These are phyloP conservation scores for Hypoxylon sp. DNA, from an alignment of 2,329 filamentous ascomycete genomes.

Conservation along the genomic window DNA sequence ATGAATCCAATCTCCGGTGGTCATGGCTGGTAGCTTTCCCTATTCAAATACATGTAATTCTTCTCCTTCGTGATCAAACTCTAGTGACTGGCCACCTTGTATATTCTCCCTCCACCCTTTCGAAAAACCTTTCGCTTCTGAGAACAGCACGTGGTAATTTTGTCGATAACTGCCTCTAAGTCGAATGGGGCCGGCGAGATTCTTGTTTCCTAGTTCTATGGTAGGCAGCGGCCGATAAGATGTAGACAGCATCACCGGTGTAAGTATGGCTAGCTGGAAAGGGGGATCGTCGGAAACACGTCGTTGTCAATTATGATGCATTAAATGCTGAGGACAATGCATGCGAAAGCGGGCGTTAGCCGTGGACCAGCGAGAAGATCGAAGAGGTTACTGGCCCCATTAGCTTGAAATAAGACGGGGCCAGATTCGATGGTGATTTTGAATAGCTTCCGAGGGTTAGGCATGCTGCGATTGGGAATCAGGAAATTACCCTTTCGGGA, in stretches of 20 bases:
- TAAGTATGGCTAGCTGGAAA: background rate
- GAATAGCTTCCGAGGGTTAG: background rate
- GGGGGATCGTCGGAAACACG: background rate
- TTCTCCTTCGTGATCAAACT: background rate
- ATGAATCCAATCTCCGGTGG: too few species aligned
- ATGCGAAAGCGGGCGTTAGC: background rate
- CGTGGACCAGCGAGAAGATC: background rate
- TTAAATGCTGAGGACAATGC: background rate
- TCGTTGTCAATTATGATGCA: background rate
- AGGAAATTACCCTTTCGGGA: slow-evolving; percentile 3
- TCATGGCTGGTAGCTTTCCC: too few species aligned
- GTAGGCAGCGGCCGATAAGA: background rate
- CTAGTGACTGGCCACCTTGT: background rate
- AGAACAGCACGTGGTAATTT: background rate
- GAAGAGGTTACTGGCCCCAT: background rate
- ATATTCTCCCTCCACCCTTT: too few species aligned
- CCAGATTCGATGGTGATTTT: background rate
- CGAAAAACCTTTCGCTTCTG: too few species aligned
- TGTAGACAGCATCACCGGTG: background rate
- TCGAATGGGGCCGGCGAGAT: background rate
- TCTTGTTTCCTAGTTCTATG: background rate
- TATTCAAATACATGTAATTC: too few species aligned
- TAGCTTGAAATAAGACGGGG: background rate
- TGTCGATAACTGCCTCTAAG: too few species aligned
- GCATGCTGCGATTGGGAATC: background rate